Evolutionary conservation across 1,284 basidiomycete species (phyloP).

Genomic region (Athelia psychrophila): DNA sequence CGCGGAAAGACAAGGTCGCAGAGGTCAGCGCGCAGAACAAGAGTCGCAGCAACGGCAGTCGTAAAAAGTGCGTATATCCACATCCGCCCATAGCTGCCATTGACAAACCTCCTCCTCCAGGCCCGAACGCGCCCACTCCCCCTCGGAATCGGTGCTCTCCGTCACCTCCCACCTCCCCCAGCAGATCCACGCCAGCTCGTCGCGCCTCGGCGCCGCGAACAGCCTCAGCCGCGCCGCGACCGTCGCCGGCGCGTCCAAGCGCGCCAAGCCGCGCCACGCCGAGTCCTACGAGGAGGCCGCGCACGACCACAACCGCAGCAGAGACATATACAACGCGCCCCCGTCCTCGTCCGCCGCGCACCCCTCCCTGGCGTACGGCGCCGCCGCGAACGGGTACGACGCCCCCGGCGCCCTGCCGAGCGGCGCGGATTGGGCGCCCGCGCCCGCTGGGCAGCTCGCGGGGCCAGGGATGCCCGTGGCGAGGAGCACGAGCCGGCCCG

Average conservation of each 20-base stretch:
- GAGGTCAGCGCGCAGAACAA: constrained; percentile 33
- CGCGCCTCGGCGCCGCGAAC: constrained; percentile 24
- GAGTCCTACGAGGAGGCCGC: constrained; percentile 17
- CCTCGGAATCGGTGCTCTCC: constrained; percentile 69
- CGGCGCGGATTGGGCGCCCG: constrained; percentile 27
- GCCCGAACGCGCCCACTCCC: constrained; percentile 62
- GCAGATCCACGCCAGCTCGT: constrained; percentile 24
- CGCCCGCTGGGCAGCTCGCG: constrained; percentile 53
- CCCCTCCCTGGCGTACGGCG: constrained; percentile 35
- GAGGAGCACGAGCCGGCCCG: constrained; percentile 19
- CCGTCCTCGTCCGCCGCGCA: constrained; percentile 36
- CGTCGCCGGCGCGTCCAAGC: constrained; percentile 27
- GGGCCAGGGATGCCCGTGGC: constrained; percentile 73
- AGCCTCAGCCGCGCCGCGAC: constrained; percentile 30
- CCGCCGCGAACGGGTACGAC: constrained; percentile 15
- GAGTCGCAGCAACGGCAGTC: constrained; percentile 46
- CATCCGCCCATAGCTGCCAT: constrained; percentile 9
- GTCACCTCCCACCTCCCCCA: constrained; percentile 53
- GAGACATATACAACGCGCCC: constrained; percentile 32
- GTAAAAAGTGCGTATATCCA: constrained; percentile 52
- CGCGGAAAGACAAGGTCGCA: constrained; percentile 43
- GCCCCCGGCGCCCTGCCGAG: constrained; percentile 17
- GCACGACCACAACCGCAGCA: constrained; percentile 27
- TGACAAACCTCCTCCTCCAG: constrained; percentile 24
- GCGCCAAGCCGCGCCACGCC: constrained; percentile 24